Evolutionary conservation across 805 yeast species (phyloP), one percentile per base, ranked within the genome.

Genomic region (Clavispora fructus): DNA sequence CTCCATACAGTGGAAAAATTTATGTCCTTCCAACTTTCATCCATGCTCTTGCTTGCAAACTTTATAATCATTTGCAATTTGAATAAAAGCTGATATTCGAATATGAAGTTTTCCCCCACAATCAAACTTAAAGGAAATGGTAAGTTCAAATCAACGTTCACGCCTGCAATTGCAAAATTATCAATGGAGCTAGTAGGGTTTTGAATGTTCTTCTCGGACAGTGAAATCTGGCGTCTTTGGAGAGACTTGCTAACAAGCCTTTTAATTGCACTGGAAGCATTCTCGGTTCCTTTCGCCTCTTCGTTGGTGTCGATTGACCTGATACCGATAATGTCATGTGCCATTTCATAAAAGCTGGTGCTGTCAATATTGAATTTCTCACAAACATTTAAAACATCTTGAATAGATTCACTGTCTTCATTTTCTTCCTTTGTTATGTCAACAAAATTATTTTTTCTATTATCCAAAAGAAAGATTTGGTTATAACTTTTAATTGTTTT

Each of bases 91-190:
- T 92, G 96, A 59, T 85, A 89, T 51, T 94, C 88, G 41, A 82
- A 75, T 14, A 88, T 69, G 25, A 83, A 80, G 13, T 89, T 84
- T 45, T 82, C 78, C 14, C 86, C 80, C 1, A 89, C 67, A 1
- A 94, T 72, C 25, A 92, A 70, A 57, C 89, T 89, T 41, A 89
- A 65, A 0, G 99, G 99, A 60, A 88, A 94, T 3, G 97, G 97
- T 19, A 91, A 63, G n/a, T 74, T 64, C 7, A 83, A 49, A 37
- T 82, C 80, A 39, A 85, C 63, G 47, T 77, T 78, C 10, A 85
- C 61, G 42, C 76, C 75, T 40, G 81, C 70, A 1, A 84, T 69
- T 1, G 79, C 58, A 40, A 70, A 71, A 27, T 69, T 59, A 40
- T 41, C 58, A 50, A 40, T 28, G 4, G 42, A 16, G 14, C 45